A percentile compares a stretch with the other conserved stretches of the same genome.
Conservation (phyloP, 176 grass and related monocot genomes). For the Poa pratensis region DNA sequence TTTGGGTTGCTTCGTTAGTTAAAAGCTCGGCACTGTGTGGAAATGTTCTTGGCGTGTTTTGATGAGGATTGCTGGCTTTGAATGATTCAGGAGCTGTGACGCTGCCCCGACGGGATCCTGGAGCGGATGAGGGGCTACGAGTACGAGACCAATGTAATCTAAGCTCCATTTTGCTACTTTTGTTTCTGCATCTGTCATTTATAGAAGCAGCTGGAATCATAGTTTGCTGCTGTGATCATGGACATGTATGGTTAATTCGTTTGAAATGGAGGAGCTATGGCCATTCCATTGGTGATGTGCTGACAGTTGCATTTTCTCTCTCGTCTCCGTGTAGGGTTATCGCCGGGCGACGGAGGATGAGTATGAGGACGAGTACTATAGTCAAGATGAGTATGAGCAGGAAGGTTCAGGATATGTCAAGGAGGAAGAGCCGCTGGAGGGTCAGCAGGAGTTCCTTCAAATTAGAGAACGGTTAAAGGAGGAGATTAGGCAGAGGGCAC, state of each 20-base stretch:
- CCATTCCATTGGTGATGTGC: neutral
- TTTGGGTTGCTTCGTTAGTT: neutral
- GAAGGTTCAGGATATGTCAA: constrained; percentile 36
- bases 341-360: constrained; percentile 45
- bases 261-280: neutral
- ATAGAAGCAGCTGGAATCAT: neutral
- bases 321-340: constrained; percentile 38
- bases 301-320: neutral
- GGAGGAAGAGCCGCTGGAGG: constrained; percentile 50
- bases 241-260: neutral
- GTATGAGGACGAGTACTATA: constrained; percentile 57
- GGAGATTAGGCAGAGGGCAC: constrained; percentile 50
- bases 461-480: constrained; percentile 61
- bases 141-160: constrained; percentile 59
- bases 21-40: neutral
- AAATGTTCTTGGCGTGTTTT: neutral
- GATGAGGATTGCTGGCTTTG: constrained; percentile 1
- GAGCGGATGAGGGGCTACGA: constrained; percentile 51
- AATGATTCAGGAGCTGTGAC: constrained; percentile 36
- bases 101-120: constrained; percentile 1
- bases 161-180: neutral
- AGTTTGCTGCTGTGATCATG: neutral
- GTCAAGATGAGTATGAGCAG: constrained; percentile 56
- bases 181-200: neutral
- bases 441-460: constrained; percentile 60